Conservation (phyloP, 2,329 filamentous ascomycete species). For the Aureobasidium sp. region DNA sequence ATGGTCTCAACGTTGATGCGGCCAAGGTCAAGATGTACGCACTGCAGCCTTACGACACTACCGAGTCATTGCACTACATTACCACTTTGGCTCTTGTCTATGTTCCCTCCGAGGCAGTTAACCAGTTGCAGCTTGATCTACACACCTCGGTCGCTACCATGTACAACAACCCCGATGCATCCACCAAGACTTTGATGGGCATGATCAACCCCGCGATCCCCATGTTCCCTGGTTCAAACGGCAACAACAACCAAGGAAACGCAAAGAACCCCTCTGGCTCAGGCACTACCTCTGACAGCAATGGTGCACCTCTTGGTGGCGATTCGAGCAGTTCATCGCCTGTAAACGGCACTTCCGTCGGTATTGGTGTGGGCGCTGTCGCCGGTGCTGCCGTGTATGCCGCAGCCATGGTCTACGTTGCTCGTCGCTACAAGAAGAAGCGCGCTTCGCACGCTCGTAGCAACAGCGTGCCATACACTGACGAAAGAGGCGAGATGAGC, state of each 20-base stretch:
- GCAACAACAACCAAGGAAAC: conserved; percentile 35
- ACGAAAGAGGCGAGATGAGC: conserved; percentile 45
- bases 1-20: conserved; percentile 48
- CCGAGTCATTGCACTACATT: conserved; percentile 62
- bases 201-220: conserved; percentile 82
- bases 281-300: conserved; percentile 29
- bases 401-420: conserved; percentile 89
- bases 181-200: conserved; percentile 65
- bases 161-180: conserved; percentile 61
- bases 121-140: conserved; percentile 61
- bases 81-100: conserved; percentile 63
- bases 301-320: conserved; percentile 44
- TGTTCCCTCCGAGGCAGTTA: conserved; percentile 38
- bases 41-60: conserved; percentile 71
- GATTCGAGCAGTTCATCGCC: conserved; percentile 48
- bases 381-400: conserved; percentile 80
- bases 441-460: conserved; percentile 59
- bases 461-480: conserved; percentile 67
- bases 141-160: conserved; percentile 64
- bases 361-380: conserved; percentile 70
- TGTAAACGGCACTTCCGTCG: conserved; percentile 57
- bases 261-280: conserved; percentile 32
- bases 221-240: conserved; percentile 46
- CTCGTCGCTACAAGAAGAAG: conserved; percentile 78
- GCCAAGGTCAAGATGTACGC: conserved; percentile 59